Base-by-base conservation (phyloP, 2,329 filamentous ascomycete species). In the Metarhizium robertsii region DNA sequence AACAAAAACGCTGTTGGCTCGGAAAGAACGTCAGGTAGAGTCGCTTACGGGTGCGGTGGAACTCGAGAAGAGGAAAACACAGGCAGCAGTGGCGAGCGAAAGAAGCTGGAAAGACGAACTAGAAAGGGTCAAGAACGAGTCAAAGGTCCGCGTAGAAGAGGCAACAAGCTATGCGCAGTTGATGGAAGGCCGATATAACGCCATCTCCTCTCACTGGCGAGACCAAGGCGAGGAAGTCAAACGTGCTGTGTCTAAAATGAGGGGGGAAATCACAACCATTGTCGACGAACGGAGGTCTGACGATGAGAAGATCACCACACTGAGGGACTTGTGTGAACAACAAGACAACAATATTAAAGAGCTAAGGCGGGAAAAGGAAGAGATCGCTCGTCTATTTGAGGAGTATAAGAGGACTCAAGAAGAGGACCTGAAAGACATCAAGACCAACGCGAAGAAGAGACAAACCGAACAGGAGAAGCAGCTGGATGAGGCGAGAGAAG, bases 11-110 rank as follows among this genome's bases (percentile, higher is more conserved):
- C 73, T 89, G 7, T 76, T 92, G 32, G 80, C 84, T 56, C 78
- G 87, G 56, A 88, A 88, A 65, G 87, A 91, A 65, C 80, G 88
- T 13, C 88, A 90, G 67, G 80, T 91, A 46, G 85, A 88, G 60
- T 81, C 84, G 48, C 69, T 90, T 57, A 84, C 85, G 62, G 75
- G 78, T 8, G 75, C 82, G 18, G 74, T 90, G 32, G 84, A 87
- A 45, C 68, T 76, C 2, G 87, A 91, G 70, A 79, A 80, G 66
- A 77, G 79, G 61, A 79, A 83, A 59, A 76, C 86, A 3, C 71
- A 75, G 25, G 76, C 77, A 20, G 85, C 86, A 5, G 76, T 80
- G 58, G 76, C 78, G 52, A 77, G 80, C 34, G 85, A 88, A 64
- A 78, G 68, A 63, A 79, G 61, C 59, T 88, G 78, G 84, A 83